Conservation (phyloP, 2,329 filamentous ascomycete genomes). For the Aspergillus ibericus region DNA sequence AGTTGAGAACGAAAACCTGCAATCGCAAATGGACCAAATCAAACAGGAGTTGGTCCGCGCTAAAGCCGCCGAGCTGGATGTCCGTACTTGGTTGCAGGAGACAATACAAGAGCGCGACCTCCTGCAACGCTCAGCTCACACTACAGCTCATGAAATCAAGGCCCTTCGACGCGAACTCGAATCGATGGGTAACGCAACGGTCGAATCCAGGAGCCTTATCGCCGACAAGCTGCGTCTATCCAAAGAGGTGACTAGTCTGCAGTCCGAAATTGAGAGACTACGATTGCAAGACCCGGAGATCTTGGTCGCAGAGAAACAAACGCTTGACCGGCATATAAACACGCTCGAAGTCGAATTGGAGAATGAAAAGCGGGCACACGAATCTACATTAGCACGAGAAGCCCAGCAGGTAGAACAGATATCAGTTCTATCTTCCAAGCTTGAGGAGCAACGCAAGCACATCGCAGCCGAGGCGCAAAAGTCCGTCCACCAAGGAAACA, state of each 20-base stretch:
- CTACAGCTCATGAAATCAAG: conserved; percentile 56
- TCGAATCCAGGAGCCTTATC: conserved; percentile 69
- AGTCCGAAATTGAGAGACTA: conserved; percentile 63
- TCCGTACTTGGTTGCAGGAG: conserved; percentile 51
- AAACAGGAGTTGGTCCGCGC: conserved; percentile 56
- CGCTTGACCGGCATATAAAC: conserved; percentile 74
- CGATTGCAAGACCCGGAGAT: conserved; percentile 65
- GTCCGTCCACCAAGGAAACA: conserved; percentile 54
- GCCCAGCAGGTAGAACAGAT: conserved; percentile 42
- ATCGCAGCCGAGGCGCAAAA: conserved; percentile 49
- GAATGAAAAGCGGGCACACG: conserved; percentile 71
- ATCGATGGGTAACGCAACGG: conserved; percentile 64
- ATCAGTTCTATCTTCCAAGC: conserved; percentile 40
- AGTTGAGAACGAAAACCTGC: conserved; percentile 70
- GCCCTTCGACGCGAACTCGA: conserved; percentile 66
- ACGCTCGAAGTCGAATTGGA: conserved; percentile 78
- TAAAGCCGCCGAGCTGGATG: conserved; percentile 43
- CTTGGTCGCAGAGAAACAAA: conserved; percentile 74
- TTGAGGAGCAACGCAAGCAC: conserved; percentile 52
- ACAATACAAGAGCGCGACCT: conserved; percentile 48
- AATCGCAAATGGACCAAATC: conserved; percentile 60
- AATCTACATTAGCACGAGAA: conserved; percentile 52
- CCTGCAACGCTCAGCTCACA: conserved; percentile 40
- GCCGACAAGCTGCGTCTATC: conserved; percentile 63
- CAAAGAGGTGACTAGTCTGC: conserved; percentile 59